phyloP scores from a whole-genome alignment of 306 rosid genomes.

The Aeschynomene evenia region DNA sequence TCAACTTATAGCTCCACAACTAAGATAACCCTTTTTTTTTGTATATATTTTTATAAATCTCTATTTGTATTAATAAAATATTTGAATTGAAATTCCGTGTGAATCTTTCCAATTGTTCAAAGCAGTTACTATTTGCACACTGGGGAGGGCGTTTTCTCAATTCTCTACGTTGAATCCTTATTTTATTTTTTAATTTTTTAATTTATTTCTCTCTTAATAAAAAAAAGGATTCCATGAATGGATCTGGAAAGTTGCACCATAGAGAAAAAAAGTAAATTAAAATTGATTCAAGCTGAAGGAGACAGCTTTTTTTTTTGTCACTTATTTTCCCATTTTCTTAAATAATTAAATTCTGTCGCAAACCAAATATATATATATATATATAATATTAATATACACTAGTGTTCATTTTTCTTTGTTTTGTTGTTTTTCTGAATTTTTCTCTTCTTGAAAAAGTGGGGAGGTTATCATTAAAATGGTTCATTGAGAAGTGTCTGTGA shows the following conservation, averaged over 20 bases:
- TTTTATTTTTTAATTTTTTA: conserved; percentile 9
- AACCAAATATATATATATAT: neutral
- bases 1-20: conserved; percentile 32
- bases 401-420: neutral
- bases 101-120: conserved; percentile 8
- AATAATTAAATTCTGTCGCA: neutral
- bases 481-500: conserved; percentile 35
- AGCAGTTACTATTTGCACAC: conserved; percentile 6
- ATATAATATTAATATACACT: neutral
- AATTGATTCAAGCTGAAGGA: neutral
- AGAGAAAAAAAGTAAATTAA: neutral
- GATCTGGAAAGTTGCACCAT: conserved; percentile 39
- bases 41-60: too few relatives aligned
- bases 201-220: neutral
- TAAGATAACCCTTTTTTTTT: neutral
- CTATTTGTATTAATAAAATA: conserved; percentile 4
- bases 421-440: neutral
- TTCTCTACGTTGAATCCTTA: conserved; percentile 30
- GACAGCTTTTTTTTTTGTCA: neutral
- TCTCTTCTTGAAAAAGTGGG: neutral
- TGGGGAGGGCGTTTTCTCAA: conserved; percentile 36
- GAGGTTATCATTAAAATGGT: conserved; percentile 41
- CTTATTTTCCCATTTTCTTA: neutral
- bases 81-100: conserved; percentile 23
- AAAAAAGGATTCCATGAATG: conserved; percentile 33